Base-by-base conservation (phyloP, 495 filamentous ascomycete species). In the Hypoxylon perforatum region DNA sequence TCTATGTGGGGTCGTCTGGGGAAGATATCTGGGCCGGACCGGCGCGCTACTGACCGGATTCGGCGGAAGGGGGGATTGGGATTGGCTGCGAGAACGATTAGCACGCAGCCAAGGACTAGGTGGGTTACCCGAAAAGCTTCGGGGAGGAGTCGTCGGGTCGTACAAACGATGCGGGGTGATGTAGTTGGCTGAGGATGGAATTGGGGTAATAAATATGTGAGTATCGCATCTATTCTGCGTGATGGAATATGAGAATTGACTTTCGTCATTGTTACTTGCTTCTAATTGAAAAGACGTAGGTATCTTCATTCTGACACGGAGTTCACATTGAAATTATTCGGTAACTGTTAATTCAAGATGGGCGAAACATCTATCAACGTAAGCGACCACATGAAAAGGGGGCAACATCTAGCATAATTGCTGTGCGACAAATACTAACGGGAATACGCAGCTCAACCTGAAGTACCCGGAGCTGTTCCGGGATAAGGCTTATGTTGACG, bases 401-500 rank as follows among this genome's bases (percentile, higher is more conserved):
- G 9, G 30, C 30, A 35, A 11, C 30, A 35, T 35, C n/a, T n/a
- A n/a, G n/a, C n/a, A n/a, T 12, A 10, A 48, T 33, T 10, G 5
- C 23, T 1, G 35, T 10, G 10, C 1, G 22, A 22, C 22, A 18
- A 12, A 38, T 7, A 38, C 63, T 51, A 23, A 69, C 45, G 12
- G 11, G 15, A 38, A 54, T 2, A 15, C 5, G 45, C 15, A 67
- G 71, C 70, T 70, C 30, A 67, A 90, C 84, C 78, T 91, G 48
- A 81, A 84, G 52, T 80, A 89, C 65, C 82, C 87, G 9, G 77
- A 78, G 3, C 74, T 91, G 11, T 81, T 91, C 58, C 83, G 86
- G 22, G 82, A 82, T 57, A 75, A 90, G 61, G 87, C 86, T 7
- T 87, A 85, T 53, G 78, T 91, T 36, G 77, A 84, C 53, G 83